Base-by-base conservation (phyloP, 441 rosid genomes). In the Iberis amara region DNA sequence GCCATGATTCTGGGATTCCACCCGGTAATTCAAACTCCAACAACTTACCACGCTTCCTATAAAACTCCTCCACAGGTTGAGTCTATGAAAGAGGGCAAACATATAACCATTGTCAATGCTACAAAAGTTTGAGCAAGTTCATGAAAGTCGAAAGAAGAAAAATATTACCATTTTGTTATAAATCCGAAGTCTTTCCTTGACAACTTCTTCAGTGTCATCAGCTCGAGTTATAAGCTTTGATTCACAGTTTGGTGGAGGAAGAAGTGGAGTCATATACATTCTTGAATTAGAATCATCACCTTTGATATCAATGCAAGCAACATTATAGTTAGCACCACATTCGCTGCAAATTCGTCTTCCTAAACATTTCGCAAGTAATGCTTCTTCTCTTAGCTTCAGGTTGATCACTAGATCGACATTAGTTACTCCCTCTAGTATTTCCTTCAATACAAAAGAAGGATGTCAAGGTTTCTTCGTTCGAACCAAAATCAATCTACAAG, bases 1-100 rank as follows among this genome's bases (percentile, higher is more conserved):
- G 91, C 98, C 98, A 92, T 1, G 96, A 88, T 69, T 92, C 88
- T 4, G 94, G 94, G 66, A 92, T 92, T 67, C 98, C 96, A 31
- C 98, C 98, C 0, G 96, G 98, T 50, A 92, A 89, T 47, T 86
- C 78, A 43, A 92, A 92, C 73, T 80, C 98, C 64, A 85, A 52
- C 61, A 88, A 47, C 77, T 77, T 88, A 61, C 88, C 92, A 11
- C 85, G 79, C 26, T 44, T 59, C 43, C 78, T 76, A 63, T 92
- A 92, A 75, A 83, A 92, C 14, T 81, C 94, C 56, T 88, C 94
- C 62, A 89, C 82, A 26, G 98, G 96, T 68, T 61, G 81, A 61
- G 86, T 92, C 98, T 92, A 55, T 7, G 26, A 55, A 59, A 12
- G 6, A 36, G 5, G 1, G 49, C 9, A 55, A 41, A 46, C 30